Conservation (phyloP, 306 rosid species). For the Dryas alaskensis region DNA sequence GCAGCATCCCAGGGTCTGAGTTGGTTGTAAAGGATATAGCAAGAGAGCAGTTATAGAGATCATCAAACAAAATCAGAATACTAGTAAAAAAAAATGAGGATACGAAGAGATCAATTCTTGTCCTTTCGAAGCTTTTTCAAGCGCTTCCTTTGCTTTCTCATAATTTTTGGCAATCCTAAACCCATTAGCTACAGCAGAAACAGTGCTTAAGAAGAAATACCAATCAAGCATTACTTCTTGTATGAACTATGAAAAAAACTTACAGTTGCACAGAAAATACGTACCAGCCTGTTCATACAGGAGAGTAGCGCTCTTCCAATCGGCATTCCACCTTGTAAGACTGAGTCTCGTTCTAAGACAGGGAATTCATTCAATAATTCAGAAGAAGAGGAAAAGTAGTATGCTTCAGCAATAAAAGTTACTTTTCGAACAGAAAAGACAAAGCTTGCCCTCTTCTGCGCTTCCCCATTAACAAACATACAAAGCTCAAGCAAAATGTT, state of each 20-base stretch:
- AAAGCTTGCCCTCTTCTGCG: background rate
- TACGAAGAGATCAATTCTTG: slow-evolving; percentile 96
- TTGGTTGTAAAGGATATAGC: slow-evolving; percentile 45
- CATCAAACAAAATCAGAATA: background rate
- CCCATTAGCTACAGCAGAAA: slow-evolving; percentile 64
- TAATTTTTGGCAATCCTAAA: slow-evolving; percentile 63
- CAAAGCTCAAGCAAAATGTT: background rate
- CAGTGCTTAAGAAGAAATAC: slow-evolving; percentile 10
- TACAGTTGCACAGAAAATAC: slow-evolving; percentile 18
- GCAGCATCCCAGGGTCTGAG: slow-evolving; percentile 98
- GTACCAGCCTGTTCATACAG: slow-evolving; percentile 92
- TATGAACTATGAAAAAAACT: background rate
- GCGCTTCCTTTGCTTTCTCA: slow-evolving; percentile 85
- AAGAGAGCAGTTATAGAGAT: slow-evolving; percentile 3
- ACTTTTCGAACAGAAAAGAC: background rate
- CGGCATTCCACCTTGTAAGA: slow-evolving; percentile 93
- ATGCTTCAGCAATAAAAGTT: slow-evolving; percentile 7
- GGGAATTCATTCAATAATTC: background rate
- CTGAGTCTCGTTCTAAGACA: slow-evolving; percentile 69
- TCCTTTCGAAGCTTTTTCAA: slow-evolving; percentile 92
- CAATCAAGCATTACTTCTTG: background rate
- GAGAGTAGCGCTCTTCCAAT: slow-evolving; percentile 77
- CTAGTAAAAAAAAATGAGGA: slow-evolving; percentile 42
- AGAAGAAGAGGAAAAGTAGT: background rate
- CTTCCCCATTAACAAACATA: slow-evolving; percentile 3